These are phyloP conservation scores for Verruconis gallopava DNA, from an alignment of 2,329 filamentous ascomycete species.

Conservation along the genomic window DNA sequence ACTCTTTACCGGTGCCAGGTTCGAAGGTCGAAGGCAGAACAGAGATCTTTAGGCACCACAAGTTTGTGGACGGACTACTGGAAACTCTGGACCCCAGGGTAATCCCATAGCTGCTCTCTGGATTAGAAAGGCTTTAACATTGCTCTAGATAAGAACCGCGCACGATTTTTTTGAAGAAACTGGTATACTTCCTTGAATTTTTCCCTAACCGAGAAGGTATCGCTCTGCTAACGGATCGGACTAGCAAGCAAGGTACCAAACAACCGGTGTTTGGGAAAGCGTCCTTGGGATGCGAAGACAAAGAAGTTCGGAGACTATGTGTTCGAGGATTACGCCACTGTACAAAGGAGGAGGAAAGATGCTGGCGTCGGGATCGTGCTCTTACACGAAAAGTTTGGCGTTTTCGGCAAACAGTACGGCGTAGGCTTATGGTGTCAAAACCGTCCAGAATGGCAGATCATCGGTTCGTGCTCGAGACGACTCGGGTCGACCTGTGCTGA, in stretches of 20 bases:
- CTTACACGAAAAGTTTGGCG: slow-evolving; percentile 60
- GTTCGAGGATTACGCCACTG: slow-evolving; percentile 72
- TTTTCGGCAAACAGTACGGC: slow-evolving; percentile 54
- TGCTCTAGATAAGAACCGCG: slow-evolving; percentile 51
- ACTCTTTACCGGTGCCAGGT: slow-evolving; percentile 64
- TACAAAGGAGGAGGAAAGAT: slow-evolving; percentile 68
- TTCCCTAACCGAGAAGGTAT: slow-evolving; percentile 2
- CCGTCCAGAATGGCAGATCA: slow-evolving; percentile 78
- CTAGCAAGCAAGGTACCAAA: slow-evolving; percentile 36
- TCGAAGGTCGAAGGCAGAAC: slow-evolving; percentile 60
- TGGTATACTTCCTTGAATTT: slow-evolving; percentile 23
- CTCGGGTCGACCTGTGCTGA: not conserved
- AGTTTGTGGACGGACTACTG: slow-evolving; percentile 58
- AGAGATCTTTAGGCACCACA: slow-evolving; percentile 73
- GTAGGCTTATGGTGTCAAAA: slow-evolving; percentile 81
- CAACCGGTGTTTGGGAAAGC: slow-evolving; percentile 63
- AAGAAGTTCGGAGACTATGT: slow-evolving; percentile 65
- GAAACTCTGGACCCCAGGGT: slow-evolving; percentile 58
- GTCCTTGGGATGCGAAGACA: slow-evolving; percentile 62
- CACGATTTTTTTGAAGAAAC: slow-evolving; percentile 71
- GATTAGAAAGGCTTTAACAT: not conserved
- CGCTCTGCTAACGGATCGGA: not conserved
- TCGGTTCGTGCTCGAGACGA: slow-evolving; percentile 33
- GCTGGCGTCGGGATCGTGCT: slow-evolving; percentile 77
- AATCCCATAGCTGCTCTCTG: slow-evolving; percentile 10